These are phyloP conservation scores for Podila epigama DNA, from an alignment of 192 early-diverging fungal species.

Conservation along the genomic window DNA sequence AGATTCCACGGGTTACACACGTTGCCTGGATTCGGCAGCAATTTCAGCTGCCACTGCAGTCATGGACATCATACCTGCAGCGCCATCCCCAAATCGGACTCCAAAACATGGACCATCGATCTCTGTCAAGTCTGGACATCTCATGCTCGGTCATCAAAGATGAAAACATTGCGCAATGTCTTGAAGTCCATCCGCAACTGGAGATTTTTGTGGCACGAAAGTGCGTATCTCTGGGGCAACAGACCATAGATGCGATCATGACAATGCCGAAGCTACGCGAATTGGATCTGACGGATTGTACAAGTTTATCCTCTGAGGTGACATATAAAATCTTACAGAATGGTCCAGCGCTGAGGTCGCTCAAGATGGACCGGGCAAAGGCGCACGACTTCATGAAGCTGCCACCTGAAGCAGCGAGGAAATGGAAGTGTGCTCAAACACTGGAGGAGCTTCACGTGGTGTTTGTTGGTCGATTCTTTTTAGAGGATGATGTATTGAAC, in stretches of 20 bases:
- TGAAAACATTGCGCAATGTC: not conserved
- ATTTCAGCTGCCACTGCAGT: not conserved
- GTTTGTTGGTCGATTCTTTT: slow-evolving; percentile 10
- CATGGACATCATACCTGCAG: not conserved
- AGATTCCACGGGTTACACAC: slow-evolving; percentile 14
- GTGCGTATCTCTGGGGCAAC: not conserved
- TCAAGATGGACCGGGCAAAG: slow-evolving; percentile 20
- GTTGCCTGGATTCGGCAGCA: slow-evolving; percentile 15
- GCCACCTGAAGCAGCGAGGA: not conserved
- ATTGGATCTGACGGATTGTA: slow-evolving; percentile 16
- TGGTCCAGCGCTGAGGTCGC: slow-evolving; percentile 8
- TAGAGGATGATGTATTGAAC: too few species aligned
- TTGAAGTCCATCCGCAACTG: not conserved
- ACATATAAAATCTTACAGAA: slow-evolving; percentile 3
- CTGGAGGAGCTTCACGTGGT: slow-evolving; percentile 29
- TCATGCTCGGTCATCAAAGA: slow-evolving; percentile 2
- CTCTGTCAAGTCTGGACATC: slow-evolving; percentile 17
- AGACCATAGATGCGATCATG: not conserved
- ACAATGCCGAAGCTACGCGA: slow-evolving; percentile 4
- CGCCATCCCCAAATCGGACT: not conserved
- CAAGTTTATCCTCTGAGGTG: not conserved
- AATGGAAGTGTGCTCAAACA: not conserved
- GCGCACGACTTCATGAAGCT: slow-evolving; percentile 5
- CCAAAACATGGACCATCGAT: not conserved
- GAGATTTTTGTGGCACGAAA: slow-evolving; percentile 11